Percentiles rank a stretch among this genome's conserved stretches.
These are phyloP conservation scores for Solanum paucissectum DNA, from an alignment of 257 asterid genomes.

Conservation along the genomic window DNA sequence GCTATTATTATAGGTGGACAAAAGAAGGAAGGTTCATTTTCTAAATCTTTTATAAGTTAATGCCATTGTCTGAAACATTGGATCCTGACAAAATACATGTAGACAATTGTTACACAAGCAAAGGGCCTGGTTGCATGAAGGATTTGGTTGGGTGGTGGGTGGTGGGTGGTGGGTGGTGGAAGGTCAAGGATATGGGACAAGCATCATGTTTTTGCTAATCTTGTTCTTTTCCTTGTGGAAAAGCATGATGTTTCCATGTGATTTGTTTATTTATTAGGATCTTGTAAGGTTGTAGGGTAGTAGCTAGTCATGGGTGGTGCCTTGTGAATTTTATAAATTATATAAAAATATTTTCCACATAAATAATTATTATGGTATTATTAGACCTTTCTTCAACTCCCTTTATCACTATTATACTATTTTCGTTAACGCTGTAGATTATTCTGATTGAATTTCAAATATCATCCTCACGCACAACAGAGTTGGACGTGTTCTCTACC, in stretches of 20 bases:
- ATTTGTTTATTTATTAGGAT: neutral
- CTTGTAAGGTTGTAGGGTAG: neutral
- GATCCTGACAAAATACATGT: conserved; percentile 2
- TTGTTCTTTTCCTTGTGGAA: neutral
- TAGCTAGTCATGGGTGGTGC: neutral
- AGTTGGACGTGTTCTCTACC: neutral
- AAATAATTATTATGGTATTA: neutral
- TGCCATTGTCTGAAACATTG: neutral
- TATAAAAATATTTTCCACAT: neutral
- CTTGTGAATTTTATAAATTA: neutral
- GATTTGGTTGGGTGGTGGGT: neutral
- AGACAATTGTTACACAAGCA: neutral
- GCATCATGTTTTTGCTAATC: neutral
- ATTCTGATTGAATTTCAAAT: neutral
- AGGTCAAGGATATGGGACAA: neutral
- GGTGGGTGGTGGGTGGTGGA: neutral
- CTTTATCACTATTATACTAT: no score
- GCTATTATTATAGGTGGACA: neutral
- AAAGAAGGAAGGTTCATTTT: neutral
- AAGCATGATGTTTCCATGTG: conserved; percentile 2
- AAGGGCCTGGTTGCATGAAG: neutral
- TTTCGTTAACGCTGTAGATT: neutral
- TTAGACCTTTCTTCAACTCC: neutral
- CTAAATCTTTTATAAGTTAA: neutral
- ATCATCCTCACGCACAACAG: neutral